Percentiles rank a stretch among this genome's conserved stretches.
phyloP scores from a whole-genome alignment of 1,284 basidiomycete genomes.

The Irpex sp. region DNA sequence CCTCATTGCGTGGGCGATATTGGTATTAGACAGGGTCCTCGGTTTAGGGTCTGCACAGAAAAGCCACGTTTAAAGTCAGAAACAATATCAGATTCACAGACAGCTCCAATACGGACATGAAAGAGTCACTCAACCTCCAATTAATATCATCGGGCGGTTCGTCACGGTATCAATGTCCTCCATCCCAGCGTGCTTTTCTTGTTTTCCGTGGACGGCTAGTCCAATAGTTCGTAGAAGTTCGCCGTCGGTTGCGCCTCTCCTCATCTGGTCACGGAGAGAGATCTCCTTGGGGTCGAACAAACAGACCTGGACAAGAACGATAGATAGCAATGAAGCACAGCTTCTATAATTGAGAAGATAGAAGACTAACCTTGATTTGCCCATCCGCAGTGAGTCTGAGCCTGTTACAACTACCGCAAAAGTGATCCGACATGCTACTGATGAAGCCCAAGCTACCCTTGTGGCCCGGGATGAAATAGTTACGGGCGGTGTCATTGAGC shows the following conservation, averaged over 20 bases:
- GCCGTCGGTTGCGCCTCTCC: slow-evolving; percentile 59
- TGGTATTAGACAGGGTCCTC: neutral
- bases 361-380: slow-evolving; percentile 70
- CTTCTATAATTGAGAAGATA: neutral
- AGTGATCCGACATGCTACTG: slow-evolving; percentile 90
- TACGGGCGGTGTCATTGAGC: slow-evolving; percentile 78
- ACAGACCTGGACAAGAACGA: slow-evolving; percentile 63
- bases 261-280: slow-evolving; percentile 74
- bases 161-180: slow-evolving; percentile 71
- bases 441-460: slow-evolving; percentile 83
- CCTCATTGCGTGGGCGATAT: neutral
- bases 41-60: slow-evolving; percentile 2
- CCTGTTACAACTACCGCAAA: slow-evolving; percentile 84
- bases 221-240: slow-evolving; percentile 65
- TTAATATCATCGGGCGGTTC: slow-evolving; percentile 87
- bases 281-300: slow-evolving; percentile 85
- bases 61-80: neutral
- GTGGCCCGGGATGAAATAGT: slow-evolving; percentile 73
- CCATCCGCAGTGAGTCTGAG: slow-evolving; percentile 85
- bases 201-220: slow-evolving; percentile 68
- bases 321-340: neutral
- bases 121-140: slow-evolving; percentile 73
- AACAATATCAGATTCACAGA: slow-evolving; percentile 9
- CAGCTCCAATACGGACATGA: slow-evolving; percentile 19
- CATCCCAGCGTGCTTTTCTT: slow-evolving; percentile 85